These are phyloP conservation scores for Aspergillus candidus DNA, from an alignment of 2,329 filamentous ascomycete genomes.

Conservation along the genomic window DNA sequence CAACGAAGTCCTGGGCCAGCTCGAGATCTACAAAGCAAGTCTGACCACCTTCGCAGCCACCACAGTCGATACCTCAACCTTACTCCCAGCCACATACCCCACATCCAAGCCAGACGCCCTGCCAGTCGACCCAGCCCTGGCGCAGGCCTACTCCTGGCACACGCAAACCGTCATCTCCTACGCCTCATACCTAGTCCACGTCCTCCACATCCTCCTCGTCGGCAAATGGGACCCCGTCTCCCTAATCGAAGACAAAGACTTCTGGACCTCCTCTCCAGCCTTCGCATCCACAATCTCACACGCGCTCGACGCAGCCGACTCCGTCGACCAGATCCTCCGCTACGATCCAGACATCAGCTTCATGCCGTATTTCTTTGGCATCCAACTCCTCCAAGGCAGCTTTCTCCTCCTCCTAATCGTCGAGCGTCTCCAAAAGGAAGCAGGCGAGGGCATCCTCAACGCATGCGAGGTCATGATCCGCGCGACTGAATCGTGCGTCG, in stretches of 20 bases:
- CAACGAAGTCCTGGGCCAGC: constrained; percentile 69
- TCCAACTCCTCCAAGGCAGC: constrained; percentile 85
- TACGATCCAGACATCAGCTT: constrained; percentile 88
- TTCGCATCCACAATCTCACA: constrained; percentile 85
- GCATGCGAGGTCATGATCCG: constrained; percentile 90
- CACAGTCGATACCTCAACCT: constrained; percentile 21
- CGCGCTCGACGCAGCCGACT: constrained; percentile 81
- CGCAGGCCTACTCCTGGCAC: constrained; percentile 47
- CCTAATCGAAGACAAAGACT: constrained; percentile 85
- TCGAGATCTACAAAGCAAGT: constrained; percentile 75
- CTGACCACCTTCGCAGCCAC: constrained; percentile 43
- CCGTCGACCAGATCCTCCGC: constrained; percentile 79
- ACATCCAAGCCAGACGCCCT: constrained; percentile 58
- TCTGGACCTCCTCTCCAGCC: constrained; percentile 85
- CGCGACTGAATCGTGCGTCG: constrained; percentile 86
- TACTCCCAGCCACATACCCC: constrained; percentile 47
- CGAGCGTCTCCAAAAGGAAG: constrained; percentile 80
- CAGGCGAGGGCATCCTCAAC: constrained; percentile 76
- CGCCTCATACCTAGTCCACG: constrained; percentile 86
- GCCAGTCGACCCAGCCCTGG: constrained; percentile 34
- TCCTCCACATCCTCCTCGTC: constrained; percentile 83
- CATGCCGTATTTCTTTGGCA: constrained; percentile 96
- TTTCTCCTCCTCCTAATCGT: constrained; percentile 82
- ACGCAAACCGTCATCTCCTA: constrained; percentile 84
- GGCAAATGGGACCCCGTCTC: constrained; percentile 94